Conservation (phyloP, 352 stramenopile species). For the Phytophthora chlamydospora region DNA sequence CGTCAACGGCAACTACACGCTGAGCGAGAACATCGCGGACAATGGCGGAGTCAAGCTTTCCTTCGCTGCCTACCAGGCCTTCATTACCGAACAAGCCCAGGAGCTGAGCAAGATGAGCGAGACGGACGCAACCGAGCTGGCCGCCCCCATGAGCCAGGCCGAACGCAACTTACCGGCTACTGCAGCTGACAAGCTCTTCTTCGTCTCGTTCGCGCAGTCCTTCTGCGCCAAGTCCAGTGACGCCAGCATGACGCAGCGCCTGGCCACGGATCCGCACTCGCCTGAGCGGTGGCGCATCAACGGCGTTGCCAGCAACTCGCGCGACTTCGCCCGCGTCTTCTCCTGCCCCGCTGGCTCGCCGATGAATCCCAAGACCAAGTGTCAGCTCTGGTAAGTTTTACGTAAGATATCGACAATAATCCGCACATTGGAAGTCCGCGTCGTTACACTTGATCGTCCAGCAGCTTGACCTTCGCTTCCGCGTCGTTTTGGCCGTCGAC, state of each 20-base stretch:
- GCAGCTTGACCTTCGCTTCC: conserved; percentile 32
- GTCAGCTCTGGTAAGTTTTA: conserved; percentile 69
- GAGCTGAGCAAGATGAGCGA: conserved; percentile 33
- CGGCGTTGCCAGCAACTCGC: conserved; percentile 77
- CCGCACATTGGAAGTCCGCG: conserved; percentile 15
- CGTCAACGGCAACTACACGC: conserved; percentile 81
- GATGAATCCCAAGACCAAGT: conserved; percentile 80
- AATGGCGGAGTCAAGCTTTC: conserved; percentile 81
- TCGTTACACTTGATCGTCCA: conserved; percentile 29
- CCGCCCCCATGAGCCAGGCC: conserved; percentile 21
- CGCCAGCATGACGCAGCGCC: conserved; percentile 48
- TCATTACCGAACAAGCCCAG: conserved; percentile 29
- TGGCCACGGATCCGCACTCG: conserved; percentile 69
- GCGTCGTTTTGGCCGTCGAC: conserved; percentile 15
- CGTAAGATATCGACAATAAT: conserved; percentile 25
- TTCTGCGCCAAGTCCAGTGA: conserved; percentile 77
- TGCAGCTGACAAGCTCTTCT: conserved; percentile 69
- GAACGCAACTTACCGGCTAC: conserved; percentile 22
- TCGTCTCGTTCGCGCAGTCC: conserved; percentile 75
- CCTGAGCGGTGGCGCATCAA: conserved; percentile 82
- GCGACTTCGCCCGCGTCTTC: conserved; percentile 69
- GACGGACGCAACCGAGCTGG: conserved; percentile 14
- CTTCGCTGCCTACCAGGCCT: conserved; percentile 62
- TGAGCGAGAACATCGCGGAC: conserved; percentile 88
- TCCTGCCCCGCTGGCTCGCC: conserved; percentile 51